Base-by-base conservation (phyloP, 140 eudicot species). In the Stevia rebaudiana region DNA sequence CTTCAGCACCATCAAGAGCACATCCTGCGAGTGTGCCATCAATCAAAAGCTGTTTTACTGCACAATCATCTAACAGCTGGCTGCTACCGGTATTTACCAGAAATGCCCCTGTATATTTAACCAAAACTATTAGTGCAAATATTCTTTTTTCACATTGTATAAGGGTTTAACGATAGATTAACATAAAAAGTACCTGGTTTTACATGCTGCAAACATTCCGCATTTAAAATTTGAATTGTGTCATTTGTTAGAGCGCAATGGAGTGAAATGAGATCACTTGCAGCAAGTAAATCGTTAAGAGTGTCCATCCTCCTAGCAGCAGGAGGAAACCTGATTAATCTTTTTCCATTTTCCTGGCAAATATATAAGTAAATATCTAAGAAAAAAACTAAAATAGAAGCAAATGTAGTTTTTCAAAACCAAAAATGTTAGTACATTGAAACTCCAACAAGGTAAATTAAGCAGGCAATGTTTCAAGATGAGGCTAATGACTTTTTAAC, bases 291-390 rank as follows among this genome's bases (percentile, higher is more conserved):
- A 75, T 94, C 99, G 28, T 94, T 94, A 3, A 94, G 88, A 13
- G 99, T 94, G 78, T 94, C 97, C 99, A 94, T 89, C 80, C 90
- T 89, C 72, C 99, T 79, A 15, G 97, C 99, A 55, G 95, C 95
- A 80, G 95, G 70, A 50, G 99, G 99, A 61, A 88, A 94, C 67
- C 96, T 75, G 52, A 77, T 85, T 71, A 78, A 3, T 65, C 66
- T 77, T 71, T 79, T 83, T 50, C 94, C 88, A 64, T 74, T 81
- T 54, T 77, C 95, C 95, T 89, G 61, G 37, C 62, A 76, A 33
- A 76, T 17, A 55, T 6, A 13, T 57, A 39, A 17, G 64, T 36
- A 53, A 37, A 8, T 21, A 23, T 41, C 22, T 24, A 52, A 52
- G 36, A 68, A 3, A 52, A 39, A 28, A 36, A 43, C 41, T 67